Conservation (phyloP, 306 rosid genomes). For the Rubus idaeus region DNA sequence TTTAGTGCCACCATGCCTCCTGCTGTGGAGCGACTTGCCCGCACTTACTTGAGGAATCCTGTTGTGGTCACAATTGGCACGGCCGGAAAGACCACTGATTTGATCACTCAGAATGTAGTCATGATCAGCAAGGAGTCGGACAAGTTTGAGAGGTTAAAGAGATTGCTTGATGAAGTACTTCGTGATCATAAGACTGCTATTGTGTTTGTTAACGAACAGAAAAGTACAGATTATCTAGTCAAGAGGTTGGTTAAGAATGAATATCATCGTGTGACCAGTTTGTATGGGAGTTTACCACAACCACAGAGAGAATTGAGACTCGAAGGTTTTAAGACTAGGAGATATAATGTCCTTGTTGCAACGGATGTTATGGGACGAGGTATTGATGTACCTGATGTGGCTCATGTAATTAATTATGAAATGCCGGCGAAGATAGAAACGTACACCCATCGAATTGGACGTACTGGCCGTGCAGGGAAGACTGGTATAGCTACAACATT, state of each 20-base stretch:
- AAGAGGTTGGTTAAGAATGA: background rate
- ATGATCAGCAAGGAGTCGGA: constrained; percentile 36
- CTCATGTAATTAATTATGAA: constrained; percentile 76
- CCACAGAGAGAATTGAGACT: background rate
- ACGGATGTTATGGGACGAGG: constrained; percentile 92
- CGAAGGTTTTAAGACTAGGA: background rate
- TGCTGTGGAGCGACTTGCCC: constrained; percentile 81
- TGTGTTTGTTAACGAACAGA: background rate
- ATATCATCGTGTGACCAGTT: background rate
- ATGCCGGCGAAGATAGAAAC: constrained; percentile 82
- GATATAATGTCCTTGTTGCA: constrained; percentile 25
- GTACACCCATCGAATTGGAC: constrained; percentile 88
- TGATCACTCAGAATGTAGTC: constrained; percentile 68
- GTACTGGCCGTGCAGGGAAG: constrained; percentile 89
- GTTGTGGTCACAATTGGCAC: constrained; percentile 88
- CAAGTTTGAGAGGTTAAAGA: background rate
- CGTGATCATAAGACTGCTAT: background rate
- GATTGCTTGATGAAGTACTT: background rate
- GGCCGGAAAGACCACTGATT: constrained; percentile 28
- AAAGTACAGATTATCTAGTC: background rate
- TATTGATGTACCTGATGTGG: constrained; percentile 85
- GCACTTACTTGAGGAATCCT: constrained; percentile 77
- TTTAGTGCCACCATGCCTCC: constrained; percentile 91
- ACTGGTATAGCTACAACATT: constrained; percentile 78
- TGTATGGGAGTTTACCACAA: background rate